These are phyloP conservation scores for Clohesyomyces aquaticus DNA, from an alignment of 495 filamentous ascomycete genomes.

Conservation along the genomic window DNA sequence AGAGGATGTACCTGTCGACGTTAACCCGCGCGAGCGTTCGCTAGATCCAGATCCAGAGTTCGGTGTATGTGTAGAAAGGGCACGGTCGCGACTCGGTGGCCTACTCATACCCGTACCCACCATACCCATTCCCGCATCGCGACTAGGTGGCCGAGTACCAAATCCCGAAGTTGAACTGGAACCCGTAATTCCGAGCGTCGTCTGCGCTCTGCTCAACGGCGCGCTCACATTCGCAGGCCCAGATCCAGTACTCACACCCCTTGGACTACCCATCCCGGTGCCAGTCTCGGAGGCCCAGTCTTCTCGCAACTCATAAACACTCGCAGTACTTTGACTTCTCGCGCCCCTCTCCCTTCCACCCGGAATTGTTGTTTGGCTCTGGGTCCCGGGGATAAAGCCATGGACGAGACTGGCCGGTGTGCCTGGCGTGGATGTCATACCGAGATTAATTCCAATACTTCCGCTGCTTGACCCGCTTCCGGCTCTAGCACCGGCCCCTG, in stretches of 20 bases:
- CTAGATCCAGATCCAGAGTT: slow-evolving; percentile 5
- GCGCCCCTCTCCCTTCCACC: neutral
- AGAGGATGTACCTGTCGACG: neutral
- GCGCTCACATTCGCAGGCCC: slow-evolving; percentile 1
- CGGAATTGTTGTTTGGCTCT: neutral
- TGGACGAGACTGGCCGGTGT: neutral
- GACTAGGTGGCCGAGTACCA: too few species aligned
- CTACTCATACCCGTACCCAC: neutral
- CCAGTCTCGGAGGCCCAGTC: neutral
- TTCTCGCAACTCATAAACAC: slow-evolving; percentile 11
- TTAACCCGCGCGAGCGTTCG: neutral
- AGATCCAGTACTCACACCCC: neutral
- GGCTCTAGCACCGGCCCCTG: neutral
- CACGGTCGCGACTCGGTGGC: slow-evolving; percentile 22
- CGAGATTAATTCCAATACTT: too few species aligned
- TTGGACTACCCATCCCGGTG: neutral
- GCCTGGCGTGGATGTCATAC: too few species aligned
- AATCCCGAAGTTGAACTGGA: too few species aligned
- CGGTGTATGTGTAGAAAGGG: neutral
- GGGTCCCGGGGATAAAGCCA: too few species aligned
- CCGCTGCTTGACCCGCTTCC: neutral
- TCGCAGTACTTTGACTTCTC: slow-evolving; percentile 7
- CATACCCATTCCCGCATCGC: too few species aligned
- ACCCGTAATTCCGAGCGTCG: neutral
- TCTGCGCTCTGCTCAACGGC: neutral